Conservation (phyloP, 257 asterid species). For the Phtheirospermum japonicum region DNA sequence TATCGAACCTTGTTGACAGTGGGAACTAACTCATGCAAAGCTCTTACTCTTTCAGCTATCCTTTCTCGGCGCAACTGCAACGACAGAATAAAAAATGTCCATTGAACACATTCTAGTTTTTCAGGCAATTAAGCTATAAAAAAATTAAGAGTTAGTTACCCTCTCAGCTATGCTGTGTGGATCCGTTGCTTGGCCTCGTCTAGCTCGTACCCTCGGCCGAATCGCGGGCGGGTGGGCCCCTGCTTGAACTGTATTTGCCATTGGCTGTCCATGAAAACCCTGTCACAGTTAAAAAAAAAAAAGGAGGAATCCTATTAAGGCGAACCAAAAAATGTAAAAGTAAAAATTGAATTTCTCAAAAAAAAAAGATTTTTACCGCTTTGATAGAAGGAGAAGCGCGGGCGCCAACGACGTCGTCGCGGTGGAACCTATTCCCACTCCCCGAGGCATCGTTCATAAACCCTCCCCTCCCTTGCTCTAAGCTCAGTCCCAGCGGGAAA, state of each 20-base stretch:
- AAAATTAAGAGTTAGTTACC: slow-evolving; percentile 41
- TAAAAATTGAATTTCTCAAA: too few species aligned
- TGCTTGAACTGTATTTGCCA: slow-evolving; percentile 51
- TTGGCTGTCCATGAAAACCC: slow-evolving; percentile 85
- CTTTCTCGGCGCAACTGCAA: slow-evolving; percentile 89
- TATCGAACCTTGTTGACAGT: slow-evolving; percentile 99
- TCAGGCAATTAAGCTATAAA: background rate
- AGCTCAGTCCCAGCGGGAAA: slow-evolving; percentile 83
- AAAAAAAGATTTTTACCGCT: slow-evolving; percentile 45
- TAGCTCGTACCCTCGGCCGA: slow-evolving; percentile 91
- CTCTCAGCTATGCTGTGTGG: slow-evolving; percentile 99
- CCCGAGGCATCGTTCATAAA: slow-evolving; percentile 55
- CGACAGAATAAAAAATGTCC: slow-evolving; percentile 11
- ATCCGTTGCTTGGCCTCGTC: slow-evolving; percentile 99
- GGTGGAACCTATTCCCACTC: slow-evolving; percentile 62
- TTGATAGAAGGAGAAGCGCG: slow-evolving; percentile 59
- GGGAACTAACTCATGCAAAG: slow-evolving; percentile 97
- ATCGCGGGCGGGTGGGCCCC: slow-evolving; percentile 56
- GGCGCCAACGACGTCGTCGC: slow-evolving; percentile 56
- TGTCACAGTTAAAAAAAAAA: slow-evolving; percentile 32
- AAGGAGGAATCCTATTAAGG: too few species aligned
- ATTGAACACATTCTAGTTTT: slow-evolving; percentile 1
- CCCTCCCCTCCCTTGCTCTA: slow-evolving; percentile 75
- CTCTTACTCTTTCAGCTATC: slow-evolving; percentile 94
- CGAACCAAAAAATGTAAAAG: too few species aligned